Percentiles rank a stretch among this genome's conserved stretches.
Evolutionary conservation across 345 rosid genomes (phyloP).

Genomic region (Syzygium oleosum): DNA sequence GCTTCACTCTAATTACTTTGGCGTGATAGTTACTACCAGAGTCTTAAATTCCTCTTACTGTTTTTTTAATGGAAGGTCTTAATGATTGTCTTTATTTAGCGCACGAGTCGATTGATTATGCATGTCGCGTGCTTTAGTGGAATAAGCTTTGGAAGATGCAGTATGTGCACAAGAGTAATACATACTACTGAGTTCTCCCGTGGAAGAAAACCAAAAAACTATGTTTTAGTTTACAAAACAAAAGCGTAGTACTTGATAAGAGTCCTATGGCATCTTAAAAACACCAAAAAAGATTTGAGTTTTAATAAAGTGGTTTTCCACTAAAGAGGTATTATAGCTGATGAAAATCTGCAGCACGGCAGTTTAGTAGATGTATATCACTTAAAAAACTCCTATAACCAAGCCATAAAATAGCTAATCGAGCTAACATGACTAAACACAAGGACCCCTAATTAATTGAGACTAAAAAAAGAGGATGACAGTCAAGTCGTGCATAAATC

Average conservation of each 20-base stretch:
- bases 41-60: neutral
- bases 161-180: neutral
- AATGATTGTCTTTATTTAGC: neutral
- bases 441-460: no score
- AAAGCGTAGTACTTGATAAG: neutral
- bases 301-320: neutral
- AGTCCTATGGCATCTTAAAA: neutral
- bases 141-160: no score
- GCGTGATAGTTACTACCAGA: neutral
- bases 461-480: no score
- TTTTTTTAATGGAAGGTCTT: neutral
- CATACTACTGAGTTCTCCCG: no score
- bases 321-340: neutral
- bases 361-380: no score
- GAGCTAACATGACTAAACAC: no score
- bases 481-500: no score
- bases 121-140: neutral
- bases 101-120: neutral
- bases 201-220: no score
- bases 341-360: neutral
- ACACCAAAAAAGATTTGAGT: no score
- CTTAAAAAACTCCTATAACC: no score
- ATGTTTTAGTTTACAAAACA: no score
- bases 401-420: no score
- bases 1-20: neutral